These are phyloP conservation scores for Nymphaea thermarum DNA, from an alignment of 164 flowering plant species.

Conservation along the genomic window DNA sequence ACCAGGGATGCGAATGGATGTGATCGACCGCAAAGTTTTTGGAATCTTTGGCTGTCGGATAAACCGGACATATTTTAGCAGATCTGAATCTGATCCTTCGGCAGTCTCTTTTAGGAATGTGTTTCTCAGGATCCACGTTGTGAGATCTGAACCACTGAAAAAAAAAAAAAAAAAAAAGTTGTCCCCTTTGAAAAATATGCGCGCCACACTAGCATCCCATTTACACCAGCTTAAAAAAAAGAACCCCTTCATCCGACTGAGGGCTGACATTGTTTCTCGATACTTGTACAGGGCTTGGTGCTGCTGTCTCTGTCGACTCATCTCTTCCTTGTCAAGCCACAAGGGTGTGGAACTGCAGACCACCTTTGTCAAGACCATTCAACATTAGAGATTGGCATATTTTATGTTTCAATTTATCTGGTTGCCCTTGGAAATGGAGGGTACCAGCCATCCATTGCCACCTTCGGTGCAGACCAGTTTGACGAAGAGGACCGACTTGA, in stretches of 20 bases:
- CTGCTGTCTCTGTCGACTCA: slow-evolving; percentile 50
- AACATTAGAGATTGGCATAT: slow-evolving; percentile 32
- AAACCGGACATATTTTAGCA: too few relatives aligned
- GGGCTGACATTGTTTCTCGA: not conserved
- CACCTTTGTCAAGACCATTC: slow-evolving; percentile 47
- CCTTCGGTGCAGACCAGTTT: slow-evolving; percentile 94
- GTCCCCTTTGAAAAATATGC: not conserved
- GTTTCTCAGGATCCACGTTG: too few relatives aligned
- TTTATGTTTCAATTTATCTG: slow-evolving; percentile 66
- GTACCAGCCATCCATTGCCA: slow-evolving; percentile 89
- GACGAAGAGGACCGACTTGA: slow-evolving; percentile 65
- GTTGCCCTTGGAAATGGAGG: slow-evolving; percentile 89
- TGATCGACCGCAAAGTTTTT: too few relatives aligned
- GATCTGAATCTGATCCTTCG: too few relatives aligned
- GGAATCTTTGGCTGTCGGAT: too few relatives aligned
- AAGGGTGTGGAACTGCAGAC: slow-evolving; percentile 49
- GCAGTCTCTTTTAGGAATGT: too few relatives aligned
- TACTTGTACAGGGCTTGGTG: slow-evolving; percentile 49
- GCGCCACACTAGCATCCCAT: too few relatives aligned
- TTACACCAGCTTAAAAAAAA: too few relatives aligned
- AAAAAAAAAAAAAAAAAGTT: too few relatives aligned
- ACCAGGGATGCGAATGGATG: too few relatives aligned
- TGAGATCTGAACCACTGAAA: too few relatives aligned
- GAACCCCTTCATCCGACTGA: too few relatives aligned
- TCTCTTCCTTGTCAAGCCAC: slow-evolving; percentile 57